Conservation (phyloP, 768 basidiomycete species). For the Cystobasidium tubakii region DNA sequence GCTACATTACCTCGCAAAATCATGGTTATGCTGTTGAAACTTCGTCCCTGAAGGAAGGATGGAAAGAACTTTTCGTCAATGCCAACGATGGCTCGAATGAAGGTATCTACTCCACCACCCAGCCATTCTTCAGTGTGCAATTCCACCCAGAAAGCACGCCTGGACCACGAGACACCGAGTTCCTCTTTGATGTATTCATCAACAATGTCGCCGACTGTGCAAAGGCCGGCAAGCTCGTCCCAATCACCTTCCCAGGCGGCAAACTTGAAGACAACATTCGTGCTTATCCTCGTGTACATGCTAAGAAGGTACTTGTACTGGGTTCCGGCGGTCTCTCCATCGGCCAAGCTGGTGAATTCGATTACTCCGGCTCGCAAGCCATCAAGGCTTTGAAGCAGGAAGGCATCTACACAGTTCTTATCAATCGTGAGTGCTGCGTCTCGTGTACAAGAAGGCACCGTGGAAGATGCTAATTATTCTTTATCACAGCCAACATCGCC, state of each 20-base stretch:
- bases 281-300: constrained; percentile 59
- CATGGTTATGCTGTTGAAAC: constrained; percentile 95
- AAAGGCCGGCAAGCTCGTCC: constrained; percentile 49
- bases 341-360: constrained; percentile 98
- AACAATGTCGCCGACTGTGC: constrained; percentile 57
- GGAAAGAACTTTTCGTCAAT: constrained; percentile 91
- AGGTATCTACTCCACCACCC: constrained; percentile 85
- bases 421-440: constrained; percentile 59
- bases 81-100: constrained; percentile 98
- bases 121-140: constrained; percentile 97
- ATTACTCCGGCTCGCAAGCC: constrained; percentile 98
- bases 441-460: background rate
- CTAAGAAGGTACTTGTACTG: constrained; percentile 89
- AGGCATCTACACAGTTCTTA: constrained; percentile 96
- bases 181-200: constrained; percentile 96
- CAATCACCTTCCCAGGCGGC: constrained; percentile 53
- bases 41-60: constrained; percentile 66
- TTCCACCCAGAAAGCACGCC: constrained; percentile 98
- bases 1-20: constrained; percentile 99
- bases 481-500: constrained; percentile 72
- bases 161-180: constrained; percentile 95
- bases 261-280: constrained; percentile 73
- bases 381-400: constrained; percentile 99
- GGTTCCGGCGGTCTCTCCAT: constrained; percentile 97
- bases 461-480: background rate